Percentiles rank a stretch among this genome's conserved stretches.
Evolutionary conservation across 768 basidiomycete species (phyloP).

Genomic region (Candolleomyces aberdarensis): DNA sequence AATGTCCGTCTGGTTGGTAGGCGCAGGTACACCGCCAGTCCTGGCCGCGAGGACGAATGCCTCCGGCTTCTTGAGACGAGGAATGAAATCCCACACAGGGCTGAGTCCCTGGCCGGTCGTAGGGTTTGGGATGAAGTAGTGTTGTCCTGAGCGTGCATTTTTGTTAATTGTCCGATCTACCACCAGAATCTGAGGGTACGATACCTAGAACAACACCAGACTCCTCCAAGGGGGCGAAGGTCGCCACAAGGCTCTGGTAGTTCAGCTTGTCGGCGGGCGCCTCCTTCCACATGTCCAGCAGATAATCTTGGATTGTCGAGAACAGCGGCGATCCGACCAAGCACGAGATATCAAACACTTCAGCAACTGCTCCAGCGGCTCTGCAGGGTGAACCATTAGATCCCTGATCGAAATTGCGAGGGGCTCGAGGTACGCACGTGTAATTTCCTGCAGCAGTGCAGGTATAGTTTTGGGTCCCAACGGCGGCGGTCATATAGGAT

Average conservation of each 20-base stretch:
- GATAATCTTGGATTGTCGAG: slow-evolving; percentile 25
- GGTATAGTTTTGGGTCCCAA: slow-evolving; percentile 57
- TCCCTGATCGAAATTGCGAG: not conserved
- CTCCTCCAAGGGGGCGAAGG: slow-evolving; percentile 6
- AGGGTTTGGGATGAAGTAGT: slow-evolving; percentile 52
- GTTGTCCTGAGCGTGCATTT: slow-evolving; percentile 30
- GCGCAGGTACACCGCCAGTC: slow-evolving; percentile 33
- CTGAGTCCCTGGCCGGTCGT: slow-evolving; percentile 31
- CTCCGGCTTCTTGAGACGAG: slow-evolving; percentile 30
- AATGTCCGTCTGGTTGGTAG: slow-evolving; percentile 37
- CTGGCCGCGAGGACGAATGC: slow-evolving; percentile 42
- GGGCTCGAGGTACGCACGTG: slow-evolving; percentile 31
- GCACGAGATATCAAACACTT: slow-evolving; percentile 57
- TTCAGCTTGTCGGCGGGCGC: slow-evolving; percentile 16
- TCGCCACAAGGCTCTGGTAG: slow-evolving; percentile 6
- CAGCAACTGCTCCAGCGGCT: slow-evolving; percentile 45
- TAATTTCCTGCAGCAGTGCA: slow-evolving; percentile 42
- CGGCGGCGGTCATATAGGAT: slow-evolving; percentile 42
- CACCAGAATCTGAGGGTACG: not conserved
- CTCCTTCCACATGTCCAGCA: slow-evolving; percentile 15
- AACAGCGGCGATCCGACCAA: slow-evolving; percentile 24
- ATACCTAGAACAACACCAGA: slow-evolving; percentile 29
- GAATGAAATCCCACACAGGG: slow-evolving; percentile 52
- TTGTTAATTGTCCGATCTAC: not conserved
- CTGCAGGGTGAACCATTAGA: slow-evolving; percentile 20